Percentiles rank a stretch among this genome's conserved stretches.
These are phyloP conservation scores for Solanum lycopersicoides DNA, from an alignment of 257 asterid genomes.

Conservation along the genomic window DNA sequence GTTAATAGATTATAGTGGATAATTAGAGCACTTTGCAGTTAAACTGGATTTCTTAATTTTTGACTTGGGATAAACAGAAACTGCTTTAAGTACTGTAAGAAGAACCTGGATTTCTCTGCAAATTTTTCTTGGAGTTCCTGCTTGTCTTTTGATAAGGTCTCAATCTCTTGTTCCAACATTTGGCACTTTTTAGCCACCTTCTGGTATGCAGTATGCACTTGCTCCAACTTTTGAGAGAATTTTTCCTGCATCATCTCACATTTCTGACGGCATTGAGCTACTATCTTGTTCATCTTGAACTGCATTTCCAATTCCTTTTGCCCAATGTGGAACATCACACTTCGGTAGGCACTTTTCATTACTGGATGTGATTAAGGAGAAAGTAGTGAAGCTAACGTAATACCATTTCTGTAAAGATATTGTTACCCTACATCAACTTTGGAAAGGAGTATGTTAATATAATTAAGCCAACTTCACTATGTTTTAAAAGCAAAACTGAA, in stretches of 20 bases:
- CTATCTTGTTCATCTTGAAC: conserved; percentile 63
- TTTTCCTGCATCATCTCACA: conserved; percentile 85
- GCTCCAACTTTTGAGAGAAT: conserved; percentile 80
- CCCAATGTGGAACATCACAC: conserved; percentile 75
- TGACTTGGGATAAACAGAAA: background rate
- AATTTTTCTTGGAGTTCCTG: conserved; percentile 85
- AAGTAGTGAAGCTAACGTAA: background rate
- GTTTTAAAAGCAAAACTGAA: background rate
- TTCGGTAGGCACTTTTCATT: conserved; percentile 61
- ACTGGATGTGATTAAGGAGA: conserved; percentile 39
- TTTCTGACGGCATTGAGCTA: conserved; percentile 80
- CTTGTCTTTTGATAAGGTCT: conserved; percentile 73
- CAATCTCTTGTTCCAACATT: conserved; percentile 78
- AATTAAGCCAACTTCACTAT: background rate
- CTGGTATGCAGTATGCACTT: conserved; percentile 78
- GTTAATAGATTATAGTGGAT: background rate
- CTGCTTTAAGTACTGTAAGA: background rate
- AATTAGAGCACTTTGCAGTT: background rate
- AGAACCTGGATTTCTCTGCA: conserved; percentile 87
- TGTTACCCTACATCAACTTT: background rate
- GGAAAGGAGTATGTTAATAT: background rate
- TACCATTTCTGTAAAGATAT: background rate
- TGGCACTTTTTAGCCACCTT: conserved; percentile 81
- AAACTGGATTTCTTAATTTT: background rate
- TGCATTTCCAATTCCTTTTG: conserved; percentile 94